Evolutionary conservation across 2,329 filamentous ascomycete genomes (phyloP), one percentile per base, ranked within the genome.

Genomic region (Dactylonectria macrodidyma): DNA sequence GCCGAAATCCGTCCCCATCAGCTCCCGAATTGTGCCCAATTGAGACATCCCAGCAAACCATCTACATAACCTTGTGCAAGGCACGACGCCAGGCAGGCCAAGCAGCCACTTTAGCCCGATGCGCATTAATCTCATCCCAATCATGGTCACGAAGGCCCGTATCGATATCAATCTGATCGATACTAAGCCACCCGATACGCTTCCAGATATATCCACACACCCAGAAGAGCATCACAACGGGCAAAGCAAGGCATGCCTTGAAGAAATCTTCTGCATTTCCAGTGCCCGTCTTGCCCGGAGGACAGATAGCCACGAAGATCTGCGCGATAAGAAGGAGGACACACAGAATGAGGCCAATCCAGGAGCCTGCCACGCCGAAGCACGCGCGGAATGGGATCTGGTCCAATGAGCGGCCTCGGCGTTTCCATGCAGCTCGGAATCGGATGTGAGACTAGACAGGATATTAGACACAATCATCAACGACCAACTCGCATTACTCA

Each of bases 161-260:
- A 77, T 92, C 90, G 63, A 92, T 84, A 74, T 93, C 90, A 69
- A 93, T 91, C 69, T 92, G 81, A 24, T 82, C 78, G 3, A 87
- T 79, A 46, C 78, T 84, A 65, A 90, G 80, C 88, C 88, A 92
- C 11, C 86, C 86, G 41, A 83, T 78, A 54, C 88, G 83, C 84
- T 92, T 92, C 90, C 90, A 92, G 66, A 88, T 30, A 76, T 86
- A 92, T 5, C 90, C 88, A 66, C 77, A 75, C 38, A 82, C 67
- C 84, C 86, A 89, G 78, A 90, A 89, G 67, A 81, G 61, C 22
- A 88, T 71, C 59, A 88, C 83, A 60, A 88, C 83, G 44, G 85
- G 85, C 4, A 86, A 71, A n/a, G 85, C 86, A 14, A 89, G 84
- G 75, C 85, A 87, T 12, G 80, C 74, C 75, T 84, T 82, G 84